Percentiles rank a stretch among this genome's conserved stretches.
Conservation (phyloP, 148 eudicot genomes). For the Dianthus caryophyllus region DNA sequence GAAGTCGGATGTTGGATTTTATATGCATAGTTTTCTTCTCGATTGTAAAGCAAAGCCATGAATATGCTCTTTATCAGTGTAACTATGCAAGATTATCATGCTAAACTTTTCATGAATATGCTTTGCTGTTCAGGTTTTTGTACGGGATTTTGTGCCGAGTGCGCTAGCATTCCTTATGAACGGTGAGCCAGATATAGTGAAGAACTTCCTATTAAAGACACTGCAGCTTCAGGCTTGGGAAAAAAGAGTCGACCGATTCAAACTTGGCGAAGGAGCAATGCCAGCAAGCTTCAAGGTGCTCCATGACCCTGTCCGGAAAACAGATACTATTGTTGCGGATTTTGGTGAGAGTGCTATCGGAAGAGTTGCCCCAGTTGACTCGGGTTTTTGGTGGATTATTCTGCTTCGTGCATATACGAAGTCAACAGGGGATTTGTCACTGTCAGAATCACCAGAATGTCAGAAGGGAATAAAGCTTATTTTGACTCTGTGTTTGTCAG, state of each 20-base stretch:
- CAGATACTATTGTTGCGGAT: conserved; percentile 85
- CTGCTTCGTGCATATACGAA: conserved; percentile 95
- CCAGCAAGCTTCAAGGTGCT: conserved; percentile 99
- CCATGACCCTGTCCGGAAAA: conserved; percentile 85
- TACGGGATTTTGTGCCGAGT: conserved; percentile 97
- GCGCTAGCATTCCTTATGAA: conserved; percentile 96
- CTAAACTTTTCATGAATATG: conserved; percentile 6
- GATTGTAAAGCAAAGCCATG: not conserved
- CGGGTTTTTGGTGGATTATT: conserved; percentile 99
- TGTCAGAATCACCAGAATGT: conserved; percentile 93
- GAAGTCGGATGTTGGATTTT: not conserved
- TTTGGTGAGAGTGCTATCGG: conserved; percentile 99
- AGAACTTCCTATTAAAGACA: conserved; percentile 88
- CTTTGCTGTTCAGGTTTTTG: conserved; percentile 65
- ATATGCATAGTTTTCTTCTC: not conserved
- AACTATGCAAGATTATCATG: not conserved
- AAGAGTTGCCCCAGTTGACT: conserved; percentile 97
- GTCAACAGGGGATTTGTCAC: conserved; percentile 77
- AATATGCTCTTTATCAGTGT: not conserved
- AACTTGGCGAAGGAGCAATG: conserved; percentile 98
- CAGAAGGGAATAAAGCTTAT: conserved; percentile 96
- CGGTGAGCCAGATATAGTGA: conserved; percentile 97
- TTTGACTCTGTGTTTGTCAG: conserved; percentile 72
- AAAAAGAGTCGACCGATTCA: conserved; percentile 88
- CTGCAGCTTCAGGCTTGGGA: conserved; percentile 98